Conservation (phyloP, 169 alveolate genomes). For the Cyclospora cayetanensis region DNA sequence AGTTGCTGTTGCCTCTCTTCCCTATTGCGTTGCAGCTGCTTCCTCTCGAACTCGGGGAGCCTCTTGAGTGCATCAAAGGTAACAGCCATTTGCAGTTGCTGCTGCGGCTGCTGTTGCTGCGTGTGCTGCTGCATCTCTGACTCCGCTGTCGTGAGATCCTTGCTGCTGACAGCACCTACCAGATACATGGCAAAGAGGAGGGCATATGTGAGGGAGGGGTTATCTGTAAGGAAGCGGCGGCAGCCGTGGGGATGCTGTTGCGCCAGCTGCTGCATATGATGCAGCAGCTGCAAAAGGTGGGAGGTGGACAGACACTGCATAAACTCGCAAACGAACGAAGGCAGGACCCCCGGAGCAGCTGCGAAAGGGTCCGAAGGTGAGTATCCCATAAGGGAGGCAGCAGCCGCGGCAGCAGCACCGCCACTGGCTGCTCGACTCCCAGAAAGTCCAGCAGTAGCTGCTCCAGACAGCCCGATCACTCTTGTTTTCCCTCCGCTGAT, state of each 20-base stretch:
- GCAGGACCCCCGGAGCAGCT: background rate
- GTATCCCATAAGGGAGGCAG: background rate
- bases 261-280: slow-evolving; percentile 5
- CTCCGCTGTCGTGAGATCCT: background rate
- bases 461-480: background rate
- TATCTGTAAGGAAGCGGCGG: slow-evolving; percentile 37
- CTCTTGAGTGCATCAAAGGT: slow-evolving; percentile 5
- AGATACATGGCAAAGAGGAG: slow-evolving; percentile 18
- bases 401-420: slow-evolving; percentile 17
- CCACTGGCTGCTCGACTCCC: background rate
- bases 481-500: background rate
- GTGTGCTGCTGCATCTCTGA: slow-evolving; percentile 25
- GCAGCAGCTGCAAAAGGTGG: slow-evolving; percentile 16
- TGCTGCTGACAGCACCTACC: slow-evolving; percentile 2
- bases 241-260: background rate
- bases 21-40: slow-evolving; percentile 5
- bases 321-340: slow-evolving; percentile 1
- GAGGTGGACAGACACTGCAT: slow-evolving; percentile 48
- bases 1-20: background rate
- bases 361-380: background rate
- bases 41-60: slow-evolving; percentile 1
- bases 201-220: slow-evolving; percentile 39
- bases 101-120: slow-evolving; percentile 26
- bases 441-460: background rate
- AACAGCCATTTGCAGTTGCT: background rate